Evolutionary conservation across 306 rosid species (phyloP).

Genomic region (Morella rubra): DNA sequence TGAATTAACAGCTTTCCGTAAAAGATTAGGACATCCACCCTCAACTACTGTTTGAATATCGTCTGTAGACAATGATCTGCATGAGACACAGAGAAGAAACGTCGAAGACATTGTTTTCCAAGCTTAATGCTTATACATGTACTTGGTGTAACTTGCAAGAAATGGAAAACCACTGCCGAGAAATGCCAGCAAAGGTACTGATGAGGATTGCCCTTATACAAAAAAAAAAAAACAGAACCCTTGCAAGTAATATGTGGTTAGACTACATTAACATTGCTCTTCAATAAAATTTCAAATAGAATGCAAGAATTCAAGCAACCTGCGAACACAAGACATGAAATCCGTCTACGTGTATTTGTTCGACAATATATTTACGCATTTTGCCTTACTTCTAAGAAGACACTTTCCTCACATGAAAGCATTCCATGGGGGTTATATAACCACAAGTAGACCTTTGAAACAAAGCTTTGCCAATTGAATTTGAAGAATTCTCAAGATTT

Average conservation of each 20-base stretch:
- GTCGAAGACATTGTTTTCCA: neutral
- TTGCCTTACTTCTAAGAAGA: no score
- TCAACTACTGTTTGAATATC: constrained; percentile 64
- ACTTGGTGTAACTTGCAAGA: neutral
- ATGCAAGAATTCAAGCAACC: no score
- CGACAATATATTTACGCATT: no score
- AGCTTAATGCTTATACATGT: constrained; percentile 6
- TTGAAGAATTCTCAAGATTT: no score
- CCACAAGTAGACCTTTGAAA: no score
- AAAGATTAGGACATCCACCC: constrained; percentile 82
- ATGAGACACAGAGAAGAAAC: constrained; percentile 20
- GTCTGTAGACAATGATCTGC: constrained; percentile 64
- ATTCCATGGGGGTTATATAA: no score
- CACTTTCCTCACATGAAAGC: no score
- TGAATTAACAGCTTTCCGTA: constrained; percentile 82
- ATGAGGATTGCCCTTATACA: neutral
- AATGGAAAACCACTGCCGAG: neutral
- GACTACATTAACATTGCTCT: neutral
- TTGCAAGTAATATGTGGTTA: neutral
- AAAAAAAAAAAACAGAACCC: neutral
- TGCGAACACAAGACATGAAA: no score
- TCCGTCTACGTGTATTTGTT: no score
- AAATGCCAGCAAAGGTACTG: neutral
- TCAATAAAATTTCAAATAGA: neutral
- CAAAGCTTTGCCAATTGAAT: no score